Base-by-base conservation (phyloP, 2,329 filamentous ascomycete species). In the Venturia carpophila region DNA sequence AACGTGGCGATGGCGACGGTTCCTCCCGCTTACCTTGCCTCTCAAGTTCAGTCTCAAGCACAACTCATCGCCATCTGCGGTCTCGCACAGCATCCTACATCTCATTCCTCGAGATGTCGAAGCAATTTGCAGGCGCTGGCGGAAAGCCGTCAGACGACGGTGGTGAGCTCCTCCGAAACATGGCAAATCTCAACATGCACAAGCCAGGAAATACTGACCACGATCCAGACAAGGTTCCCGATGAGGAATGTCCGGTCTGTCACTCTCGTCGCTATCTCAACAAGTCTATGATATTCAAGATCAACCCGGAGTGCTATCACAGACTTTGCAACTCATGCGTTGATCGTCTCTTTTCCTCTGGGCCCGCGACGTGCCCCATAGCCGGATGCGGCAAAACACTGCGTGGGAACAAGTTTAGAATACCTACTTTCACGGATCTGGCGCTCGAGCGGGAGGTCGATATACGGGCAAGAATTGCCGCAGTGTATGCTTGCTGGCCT, bases 271-370 rank as follows among this genome's bases (percentile, higher is more conserved):
- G 92, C 69, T 97, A 97, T 80, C 88, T 97, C 72, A 97, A 97
- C 80, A 87, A 87, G 67, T 88, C 92, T 79, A 92, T 99, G 84
- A 84, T 88, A 69, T 97, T 99, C 79, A 89, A 94, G 71, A 92
- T 99, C 79, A 97, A 97, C 76, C 91, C 93, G 10, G 92, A 96
- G 81, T 99, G 94, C 84, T 99, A 99, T 81, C 94, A 99, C 82
- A 91, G 91, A 70, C 97, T 99, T 91, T 99, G 94, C 81, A 89
- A 91, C 75, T 92, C 90, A 66, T 99, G 94, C 79, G 92, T 97
- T 52, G 90, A 93, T 76, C 89, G 93, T 65, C 90, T 97, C 71
- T 99, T 97, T 82, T 89, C 89, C 43, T 87, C 91, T 65, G 94
- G 94, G 0, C 94, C 94, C 0, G 91, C 92, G 65, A 90, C 92